Evolutionary conservation across 1,284 basidiomycete species (phyloP).

Genomic region (Moniliophthora roreri): DNA sequence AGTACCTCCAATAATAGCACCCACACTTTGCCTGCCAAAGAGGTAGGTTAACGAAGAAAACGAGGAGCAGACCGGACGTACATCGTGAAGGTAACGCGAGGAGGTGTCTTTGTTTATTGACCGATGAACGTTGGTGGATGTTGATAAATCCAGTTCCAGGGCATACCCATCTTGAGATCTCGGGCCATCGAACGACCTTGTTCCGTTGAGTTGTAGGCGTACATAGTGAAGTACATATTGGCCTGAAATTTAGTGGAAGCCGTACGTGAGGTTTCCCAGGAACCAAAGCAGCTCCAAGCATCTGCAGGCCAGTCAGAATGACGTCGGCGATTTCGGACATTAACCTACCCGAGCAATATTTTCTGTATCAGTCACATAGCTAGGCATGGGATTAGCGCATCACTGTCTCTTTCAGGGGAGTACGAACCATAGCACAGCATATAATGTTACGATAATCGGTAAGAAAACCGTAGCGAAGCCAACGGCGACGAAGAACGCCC

Average conservation of each 20-base stretch:
- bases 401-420: background rate
- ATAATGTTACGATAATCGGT: constrained; percentile 55
- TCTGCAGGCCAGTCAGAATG: constrained; percentile 20
- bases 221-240: constrained; percentile 21
- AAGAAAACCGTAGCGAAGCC: constrained; percentile 52
- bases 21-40: constrained; percentile 21
- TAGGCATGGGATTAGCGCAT: constrained; percentile 12
- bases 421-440: constrained; percentile 42
- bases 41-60: constrained; percentile 23
- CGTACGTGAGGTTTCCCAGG: constrained; percentile 35
- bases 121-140: constrained; percentile 29
- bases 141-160: too few species aligned
- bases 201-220: constrained; percentile 24
- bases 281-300: constrained; percentile 40
- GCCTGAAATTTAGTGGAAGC: constrained; percentile 5
- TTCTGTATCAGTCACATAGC: constrained; percentile 31
- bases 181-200: constrained; percentile 29
- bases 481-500: constrained; percentile 42
- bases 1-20: constrained; percentile 27
- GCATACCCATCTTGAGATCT: constrained; percentile 26
- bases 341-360: constrained; percentile 23
- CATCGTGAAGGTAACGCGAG: constrained; percentile 44
- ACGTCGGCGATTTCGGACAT: constrained; percentile 13
- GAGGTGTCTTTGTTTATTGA: constrained; percentile 55
- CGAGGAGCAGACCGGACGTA: background rate